A percentile compares a stretch with the other conserved stretches of the same genome.
These are phyloP conservation scores for Flaveria linearis DNA, from an alignment of 129 eudicot genomes.

Conservation along the genomic window DNA sequence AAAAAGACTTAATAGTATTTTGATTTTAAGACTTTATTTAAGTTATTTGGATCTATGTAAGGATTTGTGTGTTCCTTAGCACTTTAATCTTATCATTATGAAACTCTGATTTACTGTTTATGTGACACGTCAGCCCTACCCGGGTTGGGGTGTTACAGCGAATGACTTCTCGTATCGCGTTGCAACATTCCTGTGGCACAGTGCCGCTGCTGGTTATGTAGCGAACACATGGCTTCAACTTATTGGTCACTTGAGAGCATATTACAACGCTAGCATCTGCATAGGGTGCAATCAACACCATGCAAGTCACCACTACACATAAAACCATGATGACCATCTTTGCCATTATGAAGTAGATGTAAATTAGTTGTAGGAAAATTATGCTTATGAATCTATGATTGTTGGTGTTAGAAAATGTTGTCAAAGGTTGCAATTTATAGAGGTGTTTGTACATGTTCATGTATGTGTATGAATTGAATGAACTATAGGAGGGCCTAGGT, in stretches of 20 bases:
- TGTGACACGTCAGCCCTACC: too few relatives aligned
- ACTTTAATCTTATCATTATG: too few relatives aligned
- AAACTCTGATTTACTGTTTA: too few relatives aligned
- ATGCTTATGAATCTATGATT: neutral
- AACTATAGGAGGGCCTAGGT: too few relatives aligned
- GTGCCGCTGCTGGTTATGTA: conserved; percentile 3
- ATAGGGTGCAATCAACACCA: conserved; percentile 7
- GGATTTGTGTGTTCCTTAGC: too few relatives aligned
- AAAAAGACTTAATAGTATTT: too few relatives aligned
- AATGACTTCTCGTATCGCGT: conserved; percentile 15
- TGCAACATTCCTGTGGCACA: conserved; percentile 8
- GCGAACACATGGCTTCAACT: neutral
- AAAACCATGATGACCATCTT: neutral
- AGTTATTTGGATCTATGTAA: too few relatives aligned
- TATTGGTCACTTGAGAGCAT: neutral
- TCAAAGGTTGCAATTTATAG: neutral
- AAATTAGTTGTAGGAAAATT: neutral
- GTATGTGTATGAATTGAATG: too few relatives aligned
- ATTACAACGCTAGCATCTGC: neutral
- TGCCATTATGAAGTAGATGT: neutral
- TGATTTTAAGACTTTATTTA: too few relatives aligned
- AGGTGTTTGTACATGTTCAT: neutral
- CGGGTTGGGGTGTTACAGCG: too few relatives aligned
- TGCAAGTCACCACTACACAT: conserved; percentile 12
- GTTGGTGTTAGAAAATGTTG: neutral